Evolutionary conservation across 2,329 filamentous ascomycete species (phyloP), one percentile per base, ranked within the genome.

Genomic region (Myriosclerotinia duriaeana): DNA sequence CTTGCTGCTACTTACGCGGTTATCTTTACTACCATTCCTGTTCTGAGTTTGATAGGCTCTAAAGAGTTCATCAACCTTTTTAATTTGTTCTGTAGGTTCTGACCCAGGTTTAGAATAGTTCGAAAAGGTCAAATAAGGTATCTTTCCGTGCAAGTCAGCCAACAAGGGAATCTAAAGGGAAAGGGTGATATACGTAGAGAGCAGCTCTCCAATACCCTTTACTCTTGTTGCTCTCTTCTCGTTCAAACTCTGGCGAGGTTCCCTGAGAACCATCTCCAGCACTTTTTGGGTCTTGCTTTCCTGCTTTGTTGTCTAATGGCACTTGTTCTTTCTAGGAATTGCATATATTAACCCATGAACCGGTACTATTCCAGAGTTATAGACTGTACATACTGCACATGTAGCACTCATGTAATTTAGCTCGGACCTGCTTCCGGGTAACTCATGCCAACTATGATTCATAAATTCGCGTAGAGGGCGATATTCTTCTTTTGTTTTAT

Each of bases 61-160:
- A n/a, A 50, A 3, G 11, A 50, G n/a, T 8, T 26, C 12, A 12
- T 50, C 11, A 22, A 48, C 7, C n/a, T 22, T 48, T 48, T 50
- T 50, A 14, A 1, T 22, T 26, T 11, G 11, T 50, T 22, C 4
- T 26, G 8, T 50, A 5, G 9, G 46, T 14, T 50, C 20, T 26
- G n/a, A 11, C n/a, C 46, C 46, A 50, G n/a, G n/a, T n/a, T 50
- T 26, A 22, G 9, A 50, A 22, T 26, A 50, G 5, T 11, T 50
- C n/a, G n/a, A 50, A 50, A 50, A 50, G n/a, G 46, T 50, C n/a
- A 50, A 12, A 50, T 50, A 50, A n/a, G 46, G 46, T 9, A 50
- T 50, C 46, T 50, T 50, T 22, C 9, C 1, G 46, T 22, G n/a
- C n/a, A 14, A 50, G 46, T 50, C 46, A 26, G 46, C 46, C 12